phyloP scores from a whole-genome alignment of 768 basidiomycete genomes.

The Calvatia gigantea region DNA sequence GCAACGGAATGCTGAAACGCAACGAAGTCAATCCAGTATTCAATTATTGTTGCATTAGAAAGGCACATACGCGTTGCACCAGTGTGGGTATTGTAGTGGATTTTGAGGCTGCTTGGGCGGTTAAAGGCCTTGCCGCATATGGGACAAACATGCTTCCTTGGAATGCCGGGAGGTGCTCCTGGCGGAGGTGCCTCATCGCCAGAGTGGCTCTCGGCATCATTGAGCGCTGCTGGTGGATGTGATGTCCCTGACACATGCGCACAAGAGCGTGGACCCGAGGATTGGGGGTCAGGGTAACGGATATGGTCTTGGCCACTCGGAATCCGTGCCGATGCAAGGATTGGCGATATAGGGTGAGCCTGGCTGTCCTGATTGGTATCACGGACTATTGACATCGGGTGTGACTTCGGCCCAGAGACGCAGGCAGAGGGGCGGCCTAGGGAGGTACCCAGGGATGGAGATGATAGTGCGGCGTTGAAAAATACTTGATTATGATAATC shows the following conservation, averaged over 20 bases:
- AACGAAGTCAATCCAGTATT: conserved; percentile 3
- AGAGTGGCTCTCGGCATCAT: conserved; percentile 16
- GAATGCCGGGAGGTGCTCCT: conserved; percentile 21
- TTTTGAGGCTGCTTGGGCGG: conserved; percentile 62
- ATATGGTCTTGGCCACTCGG: conserved; percentile 2
- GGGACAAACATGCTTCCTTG: conserved; percentile 42
- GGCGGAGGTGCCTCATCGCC: conserved; percentile 12
- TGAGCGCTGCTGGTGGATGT: neutral
- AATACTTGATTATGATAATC: neutral
- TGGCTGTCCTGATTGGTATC: conserved; percentile 1
- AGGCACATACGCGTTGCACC: conserved; percentile 60
- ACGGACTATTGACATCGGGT: neutral
- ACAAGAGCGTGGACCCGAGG: conserved; percentile 3
- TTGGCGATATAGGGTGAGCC: neutral
- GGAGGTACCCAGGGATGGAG: neutral
- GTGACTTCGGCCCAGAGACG: neutral
- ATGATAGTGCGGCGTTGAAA: neutral
- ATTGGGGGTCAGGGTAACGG: conserved; percentile 1
- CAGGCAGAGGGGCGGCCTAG: neutral
- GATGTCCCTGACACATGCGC: conserved; percentile 18
- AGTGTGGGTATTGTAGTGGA: conserved; percentile 67
- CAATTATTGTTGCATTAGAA: neutral
- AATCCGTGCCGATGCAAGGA: neutral
- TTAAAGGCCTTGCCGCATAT: conserved; percentile 66
- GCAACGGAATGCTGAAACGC: conserved; percentile 61